A percentile compares a stretch with the other conserved stretches of the same genome.
Evolutionary conservation across 1,284 basidiomycete species (phyloP).

Genomic region (Moesziomyces sp.): DNA sequence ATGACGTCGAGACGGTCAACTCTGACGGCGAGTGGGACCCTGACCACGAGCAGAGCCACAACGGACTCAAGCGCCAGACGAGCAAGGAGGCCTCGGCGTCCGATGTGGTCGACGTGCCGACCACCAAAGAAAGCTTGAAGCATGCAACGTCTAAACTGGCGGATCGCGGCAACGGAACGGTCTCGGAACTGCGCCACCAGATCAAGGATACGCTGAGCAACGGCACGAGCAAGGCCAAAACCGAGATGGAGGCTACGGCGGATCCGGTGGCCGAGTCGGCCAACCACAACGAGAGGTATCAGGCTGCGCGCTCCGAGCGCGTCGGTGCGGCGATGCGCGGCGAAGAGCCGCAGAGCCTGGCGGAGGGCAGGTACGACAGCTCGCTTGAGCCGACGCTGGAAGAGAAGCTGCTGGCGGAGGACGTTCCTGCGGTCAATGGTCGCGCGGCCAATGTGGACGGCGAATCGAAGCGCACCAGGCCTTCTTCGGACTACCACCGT

Average conservation of each 20-base stretch:
- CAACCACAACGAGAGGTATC: slow-evolving; percentile 38
- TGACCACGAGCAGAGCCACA: slow-evolving; percentile 76
- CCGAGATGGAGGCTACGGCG: slow-evolving; percentile 1
- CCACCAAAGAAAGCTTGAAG: slow-evolving; percentile 18
- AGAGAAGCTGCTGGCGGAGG: slow-evolving; percentile 40
- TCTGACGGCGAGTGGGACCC: slow-evolving; percentile 77
- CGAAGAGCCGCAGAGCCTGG: slow-evolving; percentile 32
- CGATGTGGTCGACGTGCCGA: slow-evolving; percentile 26
- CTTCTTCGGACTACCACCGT: slow-evolving; percentile 18
- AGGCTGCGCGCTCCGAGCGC: slow-evolving; percentile 31
- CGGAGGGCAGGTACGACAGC: slow-evolving; percentile 46
- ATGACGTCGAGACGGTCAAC: slow-evolving; percentile 23
- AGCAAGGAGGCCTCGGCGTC: slow-evolving; percentile 6
- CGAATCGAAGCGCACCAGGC: slow-evolving; percentile 11
- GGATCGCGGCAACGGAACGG: slow-evolving; percentile 20
- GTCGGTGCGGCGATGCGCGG: slow-evolving; percentile 27
- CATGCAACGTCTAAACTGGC: slow-evolving; percentile 13
- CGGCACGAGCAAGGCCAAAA: slow-evolving; percentile 20
- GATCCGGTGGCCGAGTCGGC: slow-evolving; percentile 11
- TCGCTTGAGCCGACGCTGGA: slow-evolving; percentile 48
- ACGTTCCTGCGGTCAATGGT: slow-evolving; percentile 30
- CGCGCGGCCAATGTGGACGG: slow-evolving; percentile 3
- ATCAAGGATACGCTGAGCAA: slow-evolving; percentile 32
- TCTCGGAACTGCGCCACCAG: slow-evolving; percentile 21
- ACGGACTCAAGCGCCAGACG: slow-evolving; percentile 20